A percentile compares a stretch with the other conserved stretches of the same genome.
Conservation (phyloP, 805 yeast genomes). For the Torulaspora franciscae region DNA sequence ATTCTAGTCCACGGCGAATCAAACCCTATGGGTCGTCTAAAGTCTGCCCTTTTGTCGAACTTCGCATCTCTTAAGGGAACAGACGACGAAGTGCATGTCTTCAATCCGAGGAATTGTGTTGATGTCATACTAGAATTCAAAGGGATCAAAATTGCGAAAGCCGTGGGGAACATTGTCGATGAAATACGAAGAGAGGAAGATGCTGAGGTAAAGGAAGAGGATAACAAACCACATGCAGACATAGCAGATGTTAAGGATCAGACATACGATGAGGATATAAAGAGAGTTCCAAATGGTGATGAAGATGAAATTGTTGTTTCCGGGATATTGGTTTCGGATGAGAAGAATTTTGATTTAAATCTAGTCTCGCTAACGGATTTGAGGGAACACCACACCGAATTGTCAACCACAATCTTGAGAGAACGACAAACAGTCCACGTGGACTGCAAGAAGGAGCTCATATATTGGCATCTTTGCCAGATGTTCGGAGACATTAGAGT, state of each 20-base stretch:
- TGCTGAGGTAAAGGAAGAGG: conserved; percentile 12
- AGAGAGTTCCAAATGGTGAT: conserved; percentile 39
- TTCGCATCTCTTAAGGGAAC: conserved; percentile 78
- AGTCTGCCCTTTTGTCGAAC: conserved; percentile 85
- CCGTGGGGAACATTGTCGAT: conserved; percentile 54
- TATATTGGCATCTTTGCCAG: conserved; percentile 85
- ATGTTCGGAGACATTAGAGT: conserved; percentile 88
- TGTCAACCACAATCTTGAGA: conserved; percentile 77
- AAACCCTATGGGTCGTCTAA: conserved; percentile 96
- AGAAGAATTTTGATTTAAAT: conserved; percentile 79
- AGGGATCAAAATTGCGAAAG: conserved; percentile 79
- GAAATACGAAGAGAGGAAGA: conserved; percentile 39
- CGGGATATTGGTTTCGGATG: conserved; percentile 77
- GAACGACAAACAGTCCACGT: conserved; percentile 77
- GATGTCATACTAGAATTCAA: conserved; percentile 70
- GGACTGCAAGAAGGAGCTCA: conserved; percentile 72
- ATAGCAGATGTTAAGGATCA: conserved; percentile 71
- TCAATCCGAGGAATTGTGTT: conserved; percentile 88
- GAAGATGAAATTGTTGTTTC: conserved; percentile 44
- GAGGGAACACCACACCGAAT: conserved; percentile 73
- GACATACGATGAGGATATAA: conserved; percentile 45
- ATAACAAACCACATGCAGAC: conserved; percentile 31
- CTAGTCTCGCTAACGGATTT: conserved; percentile 80
- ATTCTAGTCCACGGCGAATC: conserved; percentile 96
- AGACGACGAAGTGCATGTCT: conserved; percentile 83